Evolutionary conservation across 1,139 yeast genomes (phyloP).

Genomic region (Saccharomyces hybrid): DNA sequence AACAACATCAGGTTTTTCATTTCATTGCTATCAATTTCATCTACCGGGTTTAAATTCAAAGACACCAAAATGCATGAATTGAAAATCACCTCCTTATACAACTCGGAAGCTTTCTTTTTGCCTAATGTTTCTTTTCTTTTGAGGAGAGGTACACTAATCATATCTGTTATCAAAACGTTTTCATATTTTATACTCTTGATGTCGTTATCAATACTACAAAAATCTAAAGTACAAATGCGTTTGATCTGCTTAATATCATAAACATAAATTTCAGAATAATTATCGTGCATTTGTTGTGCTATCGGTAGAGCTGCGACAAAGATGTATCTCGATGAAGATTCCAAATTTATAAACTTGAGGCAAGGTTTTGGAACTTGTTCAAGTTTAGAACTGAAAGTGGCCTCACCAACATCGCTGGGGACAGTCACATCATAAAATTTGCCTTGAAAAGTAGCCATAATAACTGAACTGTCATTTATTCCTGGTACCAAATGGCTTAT

Average conservation of each 20-base stretch:
- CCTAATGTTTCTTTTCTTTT: neutral
- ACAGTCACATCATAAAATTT: neutral
- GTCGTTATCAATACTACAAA: neutral
- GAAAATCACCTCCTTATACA: conserved; percentile 20
- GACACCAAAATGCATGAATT: conserved; percentile 23
- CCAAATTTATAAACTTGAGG: neutral
- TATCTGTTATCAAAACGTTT: conserved; percentile 20
- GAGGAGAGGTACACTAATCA: conserved; percentile 13
- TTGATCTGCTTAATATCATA: neutral
- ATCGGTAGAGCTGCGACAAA: neutral
- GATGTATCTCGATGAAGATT: neutral
- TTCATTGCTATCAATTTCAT: conserved; percentile 14
- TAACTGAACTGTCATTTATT: neutral
- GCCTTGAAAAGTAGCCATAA: neutral
- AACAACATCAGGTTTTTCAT: conserved; percentile 20
- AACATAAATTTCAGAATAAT: neutral
- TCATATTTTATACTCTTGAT: conserved; percentile 9
- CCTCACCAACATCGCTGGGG: neutral
- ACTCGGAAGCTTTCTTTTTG: conserved; percentile 6
- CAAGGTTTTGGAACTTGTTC: neutral
- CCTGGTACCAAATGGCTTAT: neutral
- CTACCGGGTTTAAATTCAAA: conserved; percentile 22
- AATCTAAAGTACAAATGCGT: neutral
- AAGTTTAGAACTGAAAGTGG: neutral
- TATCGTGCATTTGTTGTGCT: neutral